A percentile compares a stretch with the other conserved stretches of the same genome.
Conservation (phyloP, 2,329 filamentous ascomycete genomes). For the Claviceps sp. region DNA sequence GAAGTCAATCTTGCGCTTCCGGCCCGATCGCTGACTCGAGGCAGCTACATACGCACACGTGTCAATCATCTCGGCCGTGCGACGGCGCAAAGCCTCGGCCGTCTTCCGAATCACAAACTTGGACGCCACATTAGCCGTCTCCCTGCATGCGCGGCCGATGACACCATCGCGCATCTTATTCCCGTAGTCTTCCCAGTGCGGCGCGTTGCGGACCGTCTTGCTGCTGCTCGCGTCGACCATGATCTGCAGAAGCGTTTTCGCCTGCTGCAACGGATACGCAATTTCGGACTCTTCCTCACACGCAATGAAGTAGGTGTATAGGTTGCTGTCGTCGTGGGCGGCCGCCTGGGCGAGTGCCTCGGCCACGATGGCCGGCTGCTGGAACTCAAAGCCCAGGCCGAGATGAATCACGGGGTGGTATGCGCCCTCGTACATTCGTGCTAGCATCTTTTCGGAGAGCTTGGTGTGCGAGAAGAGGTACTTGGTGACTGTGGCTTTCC, state of each 20-base stretch:
- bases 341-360: conserved; percentile 53
- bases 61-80: conserved; percentile 19
- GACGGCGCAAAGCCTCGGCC: conserved; percentile 19
- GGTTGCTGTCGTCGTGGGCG: conserved; percentile 26
- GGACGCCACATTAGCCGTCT: background rate
- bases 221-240: conserved; percentile 3
- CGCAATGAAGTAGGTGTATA: conserved; percentile 28
- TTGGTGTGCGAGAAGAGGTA: conserved; percentile 45
- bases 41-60: conserved; percentile 11
- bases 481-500: conserved; percentile 31
- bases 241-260: background rate
- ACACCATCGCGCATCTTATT: conserved; percentile 48
- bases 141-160: background rate
- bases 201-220: conserved; percentile 29
- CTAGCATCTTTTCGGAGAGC: conserved; percentile 44
- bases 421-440: conserved; percentile 34
- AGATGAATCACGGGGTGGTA: conserved; percentile 57
- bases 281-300: background rate
- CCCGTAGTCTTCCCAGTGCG: conserved; percentile 17
- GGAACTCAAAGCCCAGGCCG: conserved; percentile 54
- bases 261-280: background rate
- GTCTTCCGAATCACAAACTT: background rate
- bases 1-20: conserved; percentile 53
- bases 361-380: conserved; percentile 51
- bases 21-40: conserved; percentile 37